These are phyloP conservation scores for Phytophthora pistaciae DNA, from an alignment of 352 stramenopile species.

Conservation along the genomic window DNA sequence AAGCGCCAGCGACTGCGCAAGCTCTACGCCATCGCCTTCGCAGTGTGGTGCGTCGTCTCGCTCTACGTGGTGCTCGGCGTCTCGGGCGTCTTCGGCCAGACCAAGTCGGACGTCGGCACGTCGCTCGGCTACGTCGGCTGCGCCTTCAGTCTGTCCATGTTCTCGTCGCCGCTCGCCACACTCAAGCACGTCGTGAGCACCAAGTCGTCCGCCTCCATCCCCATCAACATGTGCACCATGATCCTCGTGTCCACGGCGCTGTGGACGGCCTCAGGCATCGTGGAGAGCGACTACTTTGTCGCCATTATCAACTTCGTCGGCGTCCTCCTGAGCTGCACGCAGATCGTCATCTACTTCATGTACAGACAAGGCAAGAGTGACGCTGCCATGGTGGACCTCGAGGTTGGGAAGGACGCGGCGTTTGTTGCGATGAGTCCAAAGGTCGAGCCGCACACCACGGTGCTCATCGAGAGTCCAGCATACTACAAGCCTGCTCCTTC, in stretches of 20 bases:
- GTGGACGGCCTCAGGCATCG: constrained; percentile 26
- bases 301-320: constrained; percentile 39
- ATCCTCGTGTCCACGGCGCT: constrained; percentile 28
- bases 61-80: constrained; percentile 50
- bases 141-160: constrained; percentile 32
- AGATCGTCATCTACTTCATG: constrained; percentile 60
- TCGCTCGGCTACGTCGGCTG: constrained; percentile 35
- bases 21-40: constrained; percentile 20
- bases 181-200: constrained; percentile 28
- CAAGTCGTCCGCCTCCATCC: constrained; percentile 39
- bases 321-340: constrained; percentile 42
- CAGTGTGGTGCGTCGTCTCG: constrained; percentile 28
- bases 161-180: constrained; percentile 34
- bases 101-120: constrained; percentile 25
- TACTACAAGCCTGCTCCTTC: constrained; percentile 25
- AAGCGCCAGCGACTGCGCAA: constrained; percentile 27
- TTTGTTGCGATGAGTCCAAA: constrained; percentile 12
- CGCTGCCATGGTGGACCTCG: not conserved
- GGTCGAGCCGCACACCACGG: not conserved
- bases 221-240: constrained; percentile 39
- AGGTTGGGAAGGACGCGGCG: constrained; percentile 10
- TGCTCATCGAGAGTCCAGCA: constrained; percentile 20
- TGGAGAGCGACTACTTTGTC: constrained; percentile 36
- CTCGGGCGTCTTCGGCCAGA: constrained; percentile 40
- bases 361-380: constrained; percentile 30